Evolutionary conservation across 257 asterid genomes (phyloP), one percentile per base, ranked within the genome.

Genomic region (Agastache rugosa): DNA sequence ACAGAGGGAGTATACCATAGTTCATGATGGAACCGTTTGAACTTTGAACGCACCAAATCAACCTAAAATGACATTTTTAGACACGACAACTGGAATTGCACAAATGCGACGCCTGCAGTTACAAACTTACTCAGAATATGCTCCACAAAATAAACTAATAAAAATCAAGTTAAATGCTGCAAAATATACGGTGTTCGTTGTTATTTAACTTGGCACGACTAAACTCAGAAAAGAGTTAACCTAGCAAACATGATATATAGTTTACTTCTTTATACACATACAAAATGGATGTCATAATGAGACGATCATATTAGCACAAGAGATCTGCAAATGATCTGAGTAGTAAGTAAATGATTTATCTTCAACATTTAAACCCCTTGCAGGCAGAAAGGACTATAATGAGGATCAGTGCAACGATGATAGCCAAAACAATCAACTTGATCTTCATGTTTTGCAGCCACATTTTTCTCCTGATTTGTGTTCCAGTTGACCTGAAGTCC

Each of bases 361-460:
- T 84, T 68, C 90, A 81, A 31, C 97, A 91, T 60, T 80, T 85
- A 83, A 91, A 91, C 4, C 96, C 96, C 69, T 74, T 81, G 86
- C 97, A 91, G 67, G 77, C 87, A 5, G 94, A 89, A 75, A 89
- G 87, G 50, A 91, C 84, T 72, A 91, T 91, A 71, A 91, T 91
- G 69, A 91, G 96, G 81, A 91, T 87, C 86, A 91, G 78, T 5
- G 96, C 96, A 16, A 91, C 48, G 63, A 91, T 62, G 59, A 91
- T 91, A 25, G 83, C 96, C 64, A 89, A 76, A 12, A 91, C 96
- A 11, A 91, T 88, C 83, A 91, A 80, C 84, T 91, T 91, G 78
- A 91, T 80, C 85, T 91, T 91, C 97, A 89, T 91, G 89, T 91
- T 89, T 79, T 89, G 93, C 72, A 91, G 85, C 97, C 97, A 91